Evolutionary conservation across 306 rosid genomes (phyloP).

Genomic region (Glycyrrhiza uralensis): DNA sequence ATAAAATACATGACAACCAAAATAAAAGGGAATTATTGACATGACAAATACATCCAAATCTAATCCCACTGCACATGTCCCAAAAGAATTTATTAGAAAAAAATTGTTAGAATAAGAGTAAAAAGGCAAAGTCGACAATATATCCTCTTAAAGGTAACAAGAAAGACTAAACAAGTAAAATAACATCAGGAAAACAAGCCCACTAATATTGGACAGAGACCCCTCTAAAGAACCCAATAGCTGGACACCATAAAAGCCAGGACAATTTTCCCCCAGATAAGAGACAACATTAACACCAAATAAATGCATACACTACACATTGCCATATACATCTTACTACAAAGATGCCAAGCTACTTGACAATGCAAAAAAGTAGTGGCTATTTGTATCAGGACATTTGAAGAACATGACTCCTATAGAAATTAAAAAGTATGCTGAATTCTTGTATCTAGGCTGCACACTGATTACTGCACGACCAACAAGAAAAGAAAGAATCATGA

Average conservation of each 20-base stretch:
- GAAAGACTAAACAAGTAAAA: conserved; percentile 4
- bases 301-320: background rate
- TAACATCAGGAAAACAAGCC: conserved; percentile 1
- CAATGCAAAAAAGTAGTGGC: background rate
- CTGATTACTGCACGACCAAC: background rate
- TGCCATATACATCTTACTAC: background rate
- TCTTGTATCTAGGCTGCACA: conserved; percentile 6
- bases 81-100: background rate
- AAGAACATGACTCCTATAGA: conserved; percentile 3
- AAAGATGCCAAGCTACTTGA: background rate
- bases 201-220: background rate
- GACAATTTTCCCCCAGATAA: background rate
- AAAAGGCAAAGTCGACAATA: background rate
- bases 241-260: background rate
- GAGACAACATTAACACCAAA: background rate
- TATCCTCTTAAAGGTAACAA: conserved; percentile 20
- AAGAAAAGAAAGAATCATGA: conserved; percentile 1
- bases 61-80: background rate
- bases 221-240: background rate
- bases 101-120: background rate
- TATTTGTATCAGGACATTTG: background rate
- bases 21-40: conserved; percentile 4
- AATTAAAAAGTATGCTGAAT: background rate
- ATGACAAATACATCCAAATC: conserved; percentile 10
- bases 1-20: background rate